Percentiles rank a stretch among this genome's conserved stretches.
phyloP scores from a whole-genome alignment of 139 green algal genomes.

The Microglena sp. region DNA sequence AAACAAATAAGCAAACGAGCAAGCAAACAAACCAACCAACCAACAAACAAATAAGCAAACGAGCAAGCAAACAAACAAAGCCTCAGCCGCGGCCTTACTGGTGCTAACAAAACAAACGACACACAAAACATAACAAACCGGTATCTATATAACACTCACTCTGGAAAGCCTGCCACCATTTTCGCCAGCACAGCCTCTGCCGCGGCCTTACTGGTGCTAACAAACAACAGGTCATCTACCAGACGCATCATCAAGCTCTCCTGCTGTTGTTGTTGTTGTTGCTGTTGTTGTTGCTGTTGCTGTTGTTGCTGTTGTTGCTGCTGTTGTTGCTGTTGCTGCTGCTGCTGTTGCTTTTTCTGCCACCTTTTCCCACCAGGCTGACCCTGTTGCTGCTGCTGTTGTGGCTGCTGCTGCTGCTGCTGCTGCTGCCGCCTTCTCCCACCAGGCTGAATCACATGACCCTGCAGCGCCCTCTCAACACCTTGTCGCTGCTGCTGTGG shows the following conservation, averaged over 20 bases:
- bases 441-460: no score
- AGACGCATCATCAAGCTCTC: slow-evolving; percentile 60
- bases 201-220: slow-evolving; percentile 48
- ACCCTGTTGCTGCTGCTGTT: neutral
- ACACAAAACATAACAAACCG: no score
- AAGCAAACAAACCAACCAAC: no score
- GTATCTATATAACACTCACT: slow-evolving; percentile 12
- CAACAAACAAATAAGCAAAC: no score
- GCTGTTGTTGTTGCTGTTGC: slow-evolving; percentile 7
- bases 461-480: no score
- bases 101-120: no score
- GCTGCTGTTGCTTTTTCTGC: neutral
- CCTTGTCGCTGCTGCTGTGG: no score
- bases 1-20: no score
- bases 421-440: no score
- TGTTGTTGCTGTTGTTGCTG: neutral
- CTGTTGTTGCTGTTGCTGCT: neutral
- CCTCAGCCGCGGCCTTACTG: no score
- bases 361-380: neutral
- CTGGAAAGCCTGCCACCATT: slow-evolving; percentile 52
- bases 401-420: no score
- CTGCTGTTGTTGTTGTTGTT: neutral
- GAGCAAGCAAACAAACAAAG: slow-evolving; percentile 21
- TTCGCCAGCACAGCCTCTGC: slow-evolving; percentile 41
- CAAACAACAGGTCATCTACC: slow-evolving; percentile 80